These are phyloP conservation scores for Ambrosiella cleistominuta DNA, from an alignment of 2,329 filamentous ascomycete species.

Conservation along the genomic window DNA sequence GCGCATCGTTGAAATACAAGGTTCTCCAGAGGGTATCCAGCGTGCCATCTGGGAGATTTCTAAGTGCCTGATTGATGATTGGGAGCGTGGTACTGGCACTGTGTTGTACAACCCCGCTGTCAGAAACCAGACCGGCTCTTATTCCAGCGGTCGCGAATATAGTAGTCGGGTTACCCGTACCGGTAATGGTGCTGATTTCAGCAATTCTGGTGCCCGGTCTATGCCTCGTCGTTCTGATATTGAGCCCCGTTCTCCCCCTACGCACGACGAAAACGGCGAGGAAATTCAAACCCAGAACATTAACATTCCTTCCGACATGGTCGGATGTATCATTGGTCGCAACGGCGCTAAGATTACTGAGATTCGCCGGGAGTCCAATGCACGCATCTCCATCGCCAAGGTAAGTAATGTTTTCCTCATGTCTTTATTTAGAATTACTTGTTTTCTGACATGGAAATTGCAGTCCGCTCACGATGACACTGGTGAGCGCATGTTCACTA, in stretches of 20 bases:
- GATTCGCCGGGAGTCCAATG: constrained; percentile 90
- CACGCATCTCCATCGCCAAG: constrained; percentile 95
- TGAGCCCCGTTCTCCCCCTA: constrained; percentile 70
- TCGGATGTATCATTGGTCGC: constrained; percentile 95
- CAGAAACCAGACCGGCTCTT: constrained; percentile 45
- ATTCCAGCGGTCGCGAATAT: constrained; percentile 31
- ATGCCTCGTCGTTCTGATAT: constrained; percentile 70
- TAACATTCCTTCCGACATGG: constrained; percentile 98
- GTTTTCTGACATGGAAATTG: neutral
- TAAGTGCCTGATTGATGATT: constrained; percentile 95
- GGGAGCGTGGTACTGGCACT: constrained; percentile 90
- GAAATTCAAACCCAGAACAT: constrained; percentile 99
- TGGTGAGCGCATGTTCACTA: constrained; percentile 98
- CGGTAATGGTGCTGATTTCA: constrained; percentile 94
- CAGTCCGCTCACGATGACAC: constrained; percentile 86
- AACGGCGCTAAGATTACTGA: constrained; percentile 95
- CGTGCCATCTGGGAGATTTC: constrained; percentile 97
- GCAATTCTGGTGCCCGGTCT: constrained; percentile 52
- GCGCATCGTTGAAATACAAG: constrained; percentile 91
- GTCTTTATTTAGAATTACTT: no score
- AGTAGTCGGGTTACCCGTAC: constrained; percentile 73
- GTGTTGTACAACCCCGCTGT: constrained; percentile 95
- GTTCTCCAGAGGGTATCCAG: constrained; percentile 85
- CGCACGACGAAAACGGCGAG: constrained; percentile 88
- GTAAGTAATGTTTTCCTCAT: constrained; percentile 23